A percentile compares a stretch with the other conserved stretches of the same genome.
phyloP scores from a whole-genome alignment of 139 green algal genomes.

The Spirogloea muscicola region DNA sequence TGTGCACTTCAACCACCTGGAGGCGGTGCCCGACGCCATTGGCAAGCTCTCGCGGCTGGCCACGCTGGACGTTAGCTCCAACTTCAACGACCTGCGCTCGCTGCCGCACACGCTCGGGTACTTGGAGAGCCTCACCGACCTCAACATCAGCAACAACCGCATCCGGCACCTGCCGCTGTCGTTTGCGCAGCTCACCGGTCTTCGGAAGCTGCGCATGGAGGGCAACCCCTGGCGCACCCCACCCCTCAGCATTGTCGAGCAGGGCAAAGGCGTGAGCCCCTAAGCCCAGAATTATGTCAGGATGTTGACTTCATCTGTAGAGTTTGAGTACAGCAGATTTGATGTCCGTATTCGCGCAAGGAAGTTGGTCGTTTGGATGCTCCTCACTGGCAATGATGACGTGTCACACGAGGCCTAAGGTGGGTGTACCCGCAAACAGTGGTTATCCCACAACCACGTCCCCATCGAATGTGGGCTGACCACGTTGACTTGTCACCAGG shows the following conservation, averaged over 20 bases:
- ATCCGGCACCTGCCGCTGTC: slow-evolving; percentile 17
- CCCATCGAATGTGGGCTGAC: too few species aligned
- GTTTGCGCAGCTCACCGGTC: slow-evolving; percentile 28
- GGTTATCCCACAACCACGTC: too few species aligned
- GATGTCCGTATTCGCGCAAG: too few species aligned
- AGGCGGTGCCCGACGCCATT: slow-evolving; percentile 1
- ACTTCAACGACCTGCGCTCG: slow-evolving; percentile 24
- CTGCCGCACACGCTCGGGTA: slow-evolving; percentile 14
- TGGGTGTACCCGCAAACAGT: too few species aligned
- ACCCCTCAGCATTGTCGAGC: background rate
- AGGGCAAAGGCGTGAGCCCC: slow-evolving; percentile 7
- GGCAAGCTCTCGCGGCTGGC: slow-evolving; percentile 2
- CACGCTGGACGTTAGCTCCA: slow-evolving; percentile 3
- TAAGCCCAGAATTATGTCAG: too few species aligned
- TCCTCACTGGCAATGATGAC: too few species aligned
- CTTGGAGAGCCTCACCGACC: slow-evolving; percentile 22
- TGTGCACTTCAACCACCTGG: slow-evolving; percentile 24
- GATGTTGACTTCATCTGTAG: too few species aligned
- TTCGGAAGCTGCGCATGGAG: slow-evolving; percentile 28
- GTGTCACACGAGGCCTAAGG: too few species aligned
- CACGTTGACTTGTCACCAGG: too few species aligned
- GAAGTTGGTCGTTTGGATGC: too few species aligned
- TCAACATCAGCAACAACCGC: slow-evolving; percentile 33
- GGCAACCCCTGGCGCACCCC: slow-evolving; percentile 21
- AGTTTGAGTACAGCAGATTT: too few species aligned